Conservation (phyloP, 306 rosid species). For the Corylus avellana region DNA sequence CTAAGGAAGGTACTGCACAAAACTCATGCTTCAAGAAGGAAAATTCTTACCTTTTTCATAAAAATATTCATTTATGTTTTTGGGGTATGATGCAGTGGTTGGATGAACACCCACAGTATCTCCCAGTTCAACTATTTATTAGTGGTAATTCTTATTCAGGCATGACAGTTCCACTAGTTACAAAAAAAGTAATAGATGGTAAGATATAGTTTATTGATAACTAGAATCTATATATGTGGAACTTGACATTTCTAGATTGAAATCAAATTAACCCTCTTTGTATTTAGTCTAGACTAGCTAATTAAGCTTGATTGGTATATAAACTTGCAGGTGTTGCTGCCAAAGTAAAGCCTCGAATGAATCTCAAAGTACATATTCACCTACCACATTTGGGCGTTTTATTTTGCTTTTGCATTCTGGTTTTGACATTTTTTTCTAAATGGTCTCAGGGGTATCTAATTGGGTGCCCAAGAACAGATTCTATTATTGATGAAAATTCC, state of each 20-base stretch:
- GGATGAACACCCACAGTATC: slow-evolving; percentile 14
- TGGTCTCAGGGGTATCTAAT: slow-evolving; percentile 23
- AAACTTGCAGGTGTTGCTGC: slow-evolving; percentile 19
- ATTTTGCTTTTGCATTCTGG: background rate
- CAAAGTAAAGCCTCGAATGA: slow-evolving; percentile 16
- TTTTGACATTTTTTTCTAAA: background rate
- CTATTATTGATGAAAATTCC: slow-evolving; percentile 10
- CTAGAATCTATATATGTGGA: background rate
- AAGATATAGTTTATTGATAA: background rate
- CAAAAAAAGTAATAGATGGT: slow-evolving; percentile 21
- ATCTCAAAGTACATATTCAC: slow-evolving; percentile 19
- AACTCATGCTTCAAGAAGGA: background rate
- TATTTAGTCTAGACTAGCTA: background rate
- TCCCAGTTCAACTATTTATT: slow-evolving; percentile 19
- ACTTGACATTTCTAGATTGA: background rate
- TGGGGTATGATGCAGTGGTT: slow-evolving; percentile 25
- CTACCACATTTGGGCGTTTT: background rate
- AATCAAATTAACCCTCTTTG: background rate
- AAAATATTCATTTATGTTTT: background rate
- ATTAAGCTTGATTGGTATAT: background rate
- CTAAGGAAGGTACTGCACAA: slow-evolving; percentile 17
- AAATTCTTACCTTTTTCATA: background rate
- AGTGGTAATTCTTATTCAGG: slow-evolving; percentile 31
- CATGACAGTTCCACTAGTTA: slow-evolving; percentile 16
- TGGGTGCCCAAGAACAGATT: slow-evolving; percentile 21